These are phyloP conservation scores for Plantago ovata DNA, from an alignment of 257 asterid genomes.

Conservation along the genomic window DNA sequence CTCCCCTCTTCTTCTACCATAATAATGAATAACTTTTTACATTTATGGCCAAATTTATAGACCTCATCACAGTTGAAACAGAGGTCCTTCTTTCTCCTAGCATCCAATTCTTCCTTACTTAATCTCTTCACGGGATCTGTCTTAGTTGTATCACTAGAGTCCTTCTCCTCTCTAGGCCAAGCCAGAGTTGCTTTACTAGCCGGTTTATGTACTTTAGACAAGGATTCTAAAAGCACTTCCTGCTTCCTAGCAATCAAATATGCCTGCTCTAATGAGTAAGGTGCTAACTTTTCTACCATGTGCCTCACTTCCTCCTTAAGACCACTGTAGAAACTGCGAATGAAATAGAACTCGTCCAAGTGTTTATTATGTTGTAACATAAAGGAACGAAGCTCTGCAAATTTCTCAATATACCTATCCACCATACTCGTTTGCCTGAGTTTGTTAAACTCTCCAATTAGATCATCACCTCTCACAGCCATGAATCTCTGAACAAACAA, in stretches of 20 bases:
- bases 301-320: background rate
- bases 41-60: background rate
- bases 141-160: too few relatives aligned
- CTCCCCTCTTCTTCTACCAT: background rate
- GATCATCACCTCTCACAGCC: background rate
- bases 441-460: constrained; percentile 1
- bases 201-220: background rate
- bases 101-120: background rate
- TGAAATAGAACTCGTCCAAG: background rate
- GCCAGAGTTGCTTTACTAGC: background rate
- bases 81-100: background rate
- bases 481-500: background rate
- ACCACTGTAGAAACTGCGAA: background rate
- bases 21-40: background rate
- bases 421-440: background rate
- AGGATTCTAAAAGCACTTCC: background rate
- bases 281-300: background rate
- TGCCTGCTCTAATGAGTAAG: background rate
- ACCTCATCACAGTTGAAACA: constrained; percentile 12
- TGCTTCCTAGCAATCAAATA: too few relatives aligned
- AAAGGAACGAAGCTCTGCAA: background rate
- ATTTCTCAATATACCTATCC: background rate
- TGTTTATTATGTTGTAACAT: background rate
- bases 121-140: background rate
- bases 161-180: accelerated